Evolutionary conservation across 2,329 filamentous ascomycete species (phyloP).

Genomic region (Penicillium hesseltinei): DNA sequence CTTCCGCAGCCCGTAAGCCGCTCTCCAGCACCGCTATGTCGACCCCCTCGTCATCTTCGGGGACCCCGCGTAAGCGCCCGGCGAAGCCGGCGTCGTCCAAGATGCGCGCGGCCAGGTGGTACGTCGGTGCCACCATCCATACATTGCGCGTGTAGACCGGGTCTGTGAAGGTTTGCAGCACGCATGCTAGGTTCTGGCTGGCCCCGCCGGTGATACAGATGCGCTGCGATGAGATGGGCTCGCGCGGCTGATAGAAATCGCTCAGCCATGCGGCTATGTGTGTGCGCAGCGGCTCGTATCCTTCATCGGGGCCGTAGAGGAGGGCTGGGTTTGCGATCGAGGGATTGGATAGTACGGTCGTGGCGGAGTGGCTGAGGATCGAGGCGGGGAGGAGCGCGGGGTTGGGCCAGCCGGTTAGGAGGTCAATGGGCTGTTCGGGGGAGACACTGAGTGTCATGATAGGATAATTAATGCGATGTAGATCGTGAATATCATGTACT

Average conservation of each 20-base stretch:
- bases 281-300: slow-evolving; percentile 67
- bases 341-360: slow-evolving; percentile 60
- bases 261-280: slow-evolving; percentile 70
- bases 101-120: slow-evolving; percentile 80
- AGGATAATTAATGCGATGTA: too few relatives aligned
- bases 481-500: not conserved
- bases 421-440: slow-evolving; percentile 36
- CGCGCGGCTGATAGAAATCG: slow-evolving; percentile 54
- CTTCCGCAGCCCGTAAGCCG: slow-evolving; percentile 52
- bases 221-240: slow-evolving; percentile 53
- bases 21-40: slow-evolving; percentile 62
- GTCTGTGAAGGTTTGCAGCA: slow-evolving; percentile 79
- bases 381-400: slow-evolving; percentile 63
- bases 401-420: slow-evolving; percentile 50
- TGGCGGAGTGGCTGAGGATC: slow-evolving; percentile 61
- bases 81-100: slow-evolving; percentile 78
- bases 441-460: slow-evolving; percentile 9
- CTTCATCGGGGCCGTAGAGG: slow-evolving; percentile 75
- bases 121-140: slow-evolving; percentile 80
- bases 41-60: slow-evolving; percentile 75
- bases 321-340: slow-evolving; percentile 62
- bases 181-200: slow-evolving; percentile 73
- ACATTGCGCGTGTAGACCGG: slow-evolving; percentile 70
- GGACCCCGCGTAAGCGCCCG: slow-evolving; percentile 64
- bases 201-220: slow-evolving; percentile 84